Evolutionary conservation across 495 filamentous ascomycete genomes (phyloP), one percentile per base, ranked within the genome.

Genomic region (Chaetomium tenue): DNA sequence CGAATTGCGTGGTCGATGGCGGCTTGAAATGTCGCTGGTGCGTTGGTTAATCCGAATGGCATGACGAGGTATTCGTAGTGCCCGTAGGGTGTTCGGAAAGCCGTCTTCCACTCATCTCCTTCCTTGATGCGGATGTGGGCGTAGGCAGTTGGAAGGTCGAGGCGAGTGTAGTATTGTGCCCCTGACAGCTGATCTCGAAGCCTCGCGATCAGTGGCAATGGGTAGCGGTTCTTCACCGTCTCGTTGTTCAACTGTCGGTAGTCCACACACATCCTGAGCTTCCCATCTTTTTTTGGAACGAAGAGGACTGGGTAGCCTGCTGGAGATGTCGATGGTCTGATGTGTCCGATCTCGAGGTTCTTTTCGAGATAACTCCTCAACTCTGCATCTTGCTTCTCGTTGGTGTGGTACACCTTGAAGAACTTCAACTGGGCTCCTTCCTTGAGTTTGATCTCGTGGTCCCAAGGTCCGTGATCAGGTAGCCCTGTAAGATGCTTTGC

Each of bases 51-150:
- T 5, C 15, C 42, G 42, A 58, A 39, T 0, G 26, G 46, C 44
- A 64, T 64, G 0, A 58, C 40, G 5, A 51, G 20, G 42, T 64
- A 64, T 42, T 64, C 30, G 33, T 50, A 64, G n/a, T 23, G 44
- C 16, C 62, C 44, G 11, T 58, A 39, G 2, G 2, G 16, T 4
- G 44, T 59, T 5, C 47, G 1, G 30, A 64, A 64, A 6, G 63
- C 63, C 6, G 63, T 64, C 22, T 64, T 64, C 63, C 47, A 64
- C 23, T 64, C 55, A 12, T 64, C 55, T 2, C 47, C 47, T 53
- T 59, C 30, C 33, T 53, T 59, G 26, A 64, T 63, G 11, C 53
- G 2, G 26, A 63, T 59, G 16, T 40, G 22, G 33, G 25, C 18
- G n/a, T 58, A 64, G 5, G 42, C 47, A 0, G 26, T 44, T 46